Conservation (phyloP, 371 early-diverging fungal species). For the Nosema bombycis region DNA sequence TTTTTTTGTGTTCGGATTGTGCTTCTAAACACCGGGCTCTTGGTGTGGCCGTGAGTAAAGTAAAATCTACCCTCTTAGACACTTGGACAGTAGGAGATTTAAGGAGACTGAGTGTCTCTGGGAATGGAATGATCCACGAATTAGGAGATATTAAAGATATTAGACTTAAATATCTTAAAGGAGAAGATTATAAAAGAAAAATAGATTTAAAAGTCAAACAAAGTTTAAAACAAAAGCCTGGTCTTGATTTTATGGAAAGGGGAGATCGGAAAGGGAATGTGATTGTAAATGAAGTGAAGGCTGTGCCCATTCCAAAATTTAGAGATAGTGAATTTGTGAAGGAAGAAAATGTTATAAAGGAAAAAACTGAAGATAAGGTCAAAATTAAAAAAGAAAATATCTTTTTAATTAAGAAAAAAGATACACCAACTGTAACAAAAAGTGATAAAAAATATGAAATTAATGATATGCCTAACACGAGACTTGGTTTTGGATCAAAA, state of each 20-base stretch:
- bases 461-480: no score
- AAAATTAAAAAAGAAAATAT: background rate
- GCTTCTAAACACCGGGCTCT: constrained; percentile 47
- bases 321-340: background rate
- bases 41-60: constrained; percentile 34
- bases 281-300: background rate
- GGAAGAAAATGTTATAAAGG: background rate
- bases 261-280: background rate
- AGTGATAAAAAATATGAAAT: constrained; percentile 15
- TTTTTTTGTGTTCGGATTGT: constrained; percentile 62
- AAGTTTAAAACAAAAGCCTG: constrained; percentile 32
- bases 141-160: constrained; percentile 31
- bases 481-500: no score
- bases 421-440: background rate
- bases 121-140: constrained; percentile 42
- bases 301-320: background rate
- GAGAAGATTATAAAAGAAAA: constrained; percentile 18
- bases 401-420: constrained; percentile 3
- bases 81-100: constrained; percentile 52
- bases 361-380: background rate
- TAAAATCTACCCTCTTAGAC: constrained; percentile 50
- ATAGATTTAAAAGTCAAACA: constrained; percentile 30
- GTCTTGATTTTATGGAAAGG: constrained; percentile 18
- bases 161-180: constrained; percentile 41
- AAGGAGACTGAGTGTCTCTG: constrained; percentile 48